Percentiles rank a stretch among this genome's conserved stretches.
Evolutionary conservation across 208 protist genomes (phyloP).

Genomic region (Wallacemonas sp.): DNA sequence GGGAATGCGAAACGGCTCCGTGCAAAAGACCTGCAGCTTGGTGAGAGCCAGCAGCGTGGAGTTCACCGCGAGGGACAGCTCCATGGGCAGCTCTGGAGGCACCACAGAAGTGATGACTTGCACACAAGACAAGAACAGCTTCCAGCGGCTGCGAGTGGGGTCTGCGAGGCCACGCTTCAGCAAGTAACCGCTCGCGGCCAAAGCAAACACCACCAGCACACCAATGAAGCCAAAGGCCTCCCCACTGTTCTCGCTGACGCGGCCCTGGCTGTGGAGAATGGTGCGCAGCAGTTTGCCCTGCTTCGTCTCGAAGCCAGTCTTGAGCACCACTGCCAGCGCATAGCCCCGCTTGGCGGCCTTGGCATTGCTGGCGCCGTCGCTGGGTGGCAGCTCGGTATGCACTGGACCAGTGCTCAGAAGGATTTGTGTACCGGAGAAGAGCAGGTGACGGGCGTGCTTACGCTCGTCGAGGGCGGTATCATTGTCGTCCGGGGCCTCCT

Average conservation of each 20-base stretch:
- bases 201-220: constrained; percentile 97
- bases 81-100: constrained; percentile 99
- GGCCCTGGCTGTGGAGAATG: constrained; percentile 92
- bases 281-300: constrained; percentile 97
- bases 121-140: constrained; percentile 98
- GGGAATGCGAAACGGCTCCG: constrained; percentile 99
- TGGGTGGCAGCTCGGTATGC: constrained; percentile 17
- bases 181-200: constrained; percentile 95
- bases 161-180: constrained; percentile 88
- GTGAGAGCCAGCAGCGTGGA: constrained; percentile 93
- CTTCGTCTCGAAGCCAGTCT: constrained; percentile 98
- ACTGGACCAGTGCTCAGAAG: constrained; percentile 86
- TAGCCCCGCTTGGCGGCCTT: constrained; percentile 17
- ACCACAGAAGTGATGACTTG: constrained; percentile 99
- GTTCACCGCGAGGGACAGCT: constrained; percentile 99
- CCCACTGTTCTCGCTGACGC: constrained; percentile 94
- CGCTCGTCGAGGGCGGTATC: constrained; percentile 77
- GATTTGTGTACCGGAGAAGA: constrained; percentile 95
- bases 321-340: constrained; percentile 95
- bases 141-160: constrained; percentile 88
- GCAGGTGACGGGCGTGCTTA: constrained; percentile 89
- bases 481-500: constrained; percentile 85
- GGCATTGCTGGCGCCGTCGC: background rate
- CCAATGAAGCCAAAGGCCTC: constrained; percentile 97
- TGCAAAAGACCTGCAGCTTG: constrained; percentile 94